A percentile compares a stretch with the other conserved stretches of the same genome.
Conservation (phyloP, 768 basidiomycete genomes). For the Kwoniella botswanensis region DNA sequence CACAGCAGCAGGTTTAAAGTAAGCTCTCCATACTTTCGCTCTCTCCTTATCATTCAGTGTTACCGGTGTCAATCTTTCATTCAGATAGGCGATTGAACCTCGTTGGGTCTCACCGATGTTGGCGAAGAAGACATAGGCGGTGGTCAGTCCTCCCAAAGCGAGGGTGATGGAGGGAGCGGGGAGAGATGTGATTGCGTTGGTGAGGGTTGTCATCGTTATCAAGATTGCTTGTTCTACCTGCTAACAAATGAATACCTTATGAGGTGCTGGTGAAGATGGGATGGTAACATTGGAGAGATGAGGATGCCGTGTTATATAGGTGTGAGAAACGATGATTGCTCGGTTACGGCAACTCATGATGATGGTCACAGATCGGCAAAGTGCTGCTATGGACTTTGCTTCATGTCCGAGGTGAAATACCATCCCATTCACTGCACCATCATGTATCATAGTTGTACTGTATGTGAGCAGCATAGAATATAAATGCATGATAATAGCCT, state of each 20-base stretch:
- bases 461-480: no score
- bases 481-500: no score
- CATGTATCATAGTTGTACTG: no score
- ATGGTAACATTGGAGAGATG: not conserved
- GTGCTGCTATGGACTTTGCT: no score
- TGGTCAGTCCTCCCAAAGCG: conserved; percentile 21
- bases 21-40: conserved; percentile 14
- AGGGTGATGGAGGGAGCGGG: conserved; percentile 27
- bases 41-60: conserved; percentile 7
- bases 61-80: conserved; percentile 10
- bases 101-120: conserved; percentile 19
- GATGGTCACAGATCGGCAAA: not conserved
- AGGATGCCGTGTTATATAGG: not conserved
- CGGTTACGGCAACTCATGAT: not conserved
- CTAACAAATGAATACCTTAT: not conserved
- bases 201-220: not conserved
- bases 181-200: conserved; percentile 7
- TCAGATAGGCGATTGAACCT: conserved; percentile 19
- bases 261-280: not conserved
- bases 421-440: no score
- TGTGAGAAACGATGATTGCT: not conserved
- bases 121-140: conserved; percentile 22
- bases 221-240: no score
- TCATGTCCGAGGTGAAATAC: no score
- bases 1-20: conserved; percentile 19